phyloP scores from a whole-genome alignment of 73 alveolate species.

The Tetrahymena elliotti region DNA sequence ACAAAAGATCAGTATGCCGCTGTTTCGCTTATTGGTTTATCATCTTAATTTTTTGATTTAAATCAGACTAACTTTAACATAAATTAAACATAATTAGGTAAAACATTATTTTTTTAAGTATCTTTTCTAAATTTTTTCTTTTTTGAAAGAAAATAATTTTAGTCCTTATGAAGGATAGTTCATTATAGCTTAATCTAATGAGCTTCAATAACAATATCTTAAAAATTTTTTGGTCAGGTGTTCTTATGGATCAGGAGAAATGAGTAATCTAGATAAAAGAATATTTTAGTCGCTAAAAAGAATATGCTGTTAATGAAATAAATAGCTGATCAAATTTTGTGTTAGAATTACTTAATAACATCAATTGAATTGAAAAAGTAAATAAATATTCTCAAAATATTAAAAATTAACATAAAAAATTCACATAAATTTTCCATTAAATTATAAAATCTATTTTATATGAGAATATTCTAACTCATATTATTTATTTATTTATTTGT shows the following conservation, averaged over 20 bases:
- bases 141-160: not conserved
- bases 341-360: too few relatives aligned
- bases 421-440: too few relatives aligned
- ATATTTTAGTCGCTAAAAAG: not conserved
- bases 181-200: not conserved
- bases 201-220: not conserved
- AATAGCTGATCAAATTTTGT: too few relatives aligned
- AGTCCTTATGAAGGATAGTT: not conserved
- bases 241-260: not conserved
- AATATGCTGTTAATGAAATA: not conserved
- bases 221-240: not conserved
- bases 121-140: too few relatives aligned
- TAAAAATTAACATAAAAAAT: too few relatives aligned
- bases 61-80: not conserved
- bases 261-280: not conserved
- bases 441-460: too few relatives aligned
- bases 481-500: too few relatives aligned
- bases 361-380: too few relatives aligned
- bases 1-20: not conserved
- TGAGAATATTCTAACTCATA: too few relatives aligned
- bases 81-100: not conserved
- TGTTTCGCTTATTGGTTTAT: not conserved
- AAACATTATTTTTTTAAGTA: too few relatives aligned
- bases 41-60: not conserved
- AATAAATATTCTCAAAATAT: too few relatives aligned